Percentiles rank a stretch among this genome's conserved stretches.
Conservation (phyloP, 306 rosid species). For the Myrica gale region DNA sequence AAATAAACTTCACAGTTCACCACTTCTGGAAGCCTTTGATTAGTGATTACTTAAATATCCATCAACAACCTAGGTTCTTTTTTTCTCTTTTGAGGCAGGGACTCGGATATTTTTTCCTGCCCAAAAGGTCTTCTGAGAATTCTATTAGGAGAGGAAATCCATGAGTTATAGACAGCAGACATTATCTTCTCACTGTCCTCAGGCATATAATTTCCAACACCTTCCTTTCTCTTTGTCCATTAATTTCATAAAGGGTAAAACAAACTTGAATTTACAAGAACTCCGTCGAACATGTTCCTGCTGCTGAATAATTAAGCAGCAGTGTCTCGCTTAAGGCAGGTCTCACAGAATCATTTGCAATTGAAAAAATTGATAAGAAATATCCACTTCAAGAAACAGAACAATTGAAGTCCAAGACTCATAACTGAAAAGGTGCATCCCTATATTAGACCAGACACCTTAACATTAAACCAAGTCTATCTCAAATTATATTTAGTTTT, state of each 20-base stretch:
- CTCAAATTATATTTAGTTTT: not conserved
- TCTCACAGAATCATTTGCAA: not conserved
- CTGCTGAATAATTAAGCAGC: not conserved
- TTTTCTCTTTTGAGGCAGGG: too few species aligned
- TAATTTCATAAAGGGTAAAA: not conserved
- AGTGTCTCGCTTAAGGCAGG: not conserved
- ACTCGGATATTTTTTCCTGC: too few species aligned
- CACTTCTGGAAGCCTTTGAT: not conserved
- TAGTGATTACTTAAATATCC: not conserved
- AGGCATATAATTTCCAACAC: not conserved
- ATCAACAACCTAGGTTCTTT: not conserved
- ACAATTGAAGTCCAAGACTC: not conserved
- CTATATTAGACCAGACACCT: not conserved
- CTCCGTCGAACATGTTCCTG: not conserved
- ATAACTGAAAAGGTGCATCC: not conserved
- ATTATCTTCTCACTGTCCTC: not conserved
- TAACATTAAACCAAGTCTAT: not conserved
- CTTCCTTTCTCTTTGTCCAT: not conserved
- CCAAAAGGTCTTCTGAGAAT: too few species aligned
- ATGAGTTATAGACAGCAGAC: not conserved
- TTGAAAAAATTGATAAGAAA: too few species aligned
- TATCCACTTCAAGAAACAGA: too few species aligned
- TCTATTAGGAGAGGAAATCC: too few species aligned
- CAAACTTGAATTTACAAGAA: not conserved
- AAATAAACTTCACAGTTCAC: not conserved